Conservation (phyloP, 345 rosid species). For the Euphorbia tirucalli region DNA sequence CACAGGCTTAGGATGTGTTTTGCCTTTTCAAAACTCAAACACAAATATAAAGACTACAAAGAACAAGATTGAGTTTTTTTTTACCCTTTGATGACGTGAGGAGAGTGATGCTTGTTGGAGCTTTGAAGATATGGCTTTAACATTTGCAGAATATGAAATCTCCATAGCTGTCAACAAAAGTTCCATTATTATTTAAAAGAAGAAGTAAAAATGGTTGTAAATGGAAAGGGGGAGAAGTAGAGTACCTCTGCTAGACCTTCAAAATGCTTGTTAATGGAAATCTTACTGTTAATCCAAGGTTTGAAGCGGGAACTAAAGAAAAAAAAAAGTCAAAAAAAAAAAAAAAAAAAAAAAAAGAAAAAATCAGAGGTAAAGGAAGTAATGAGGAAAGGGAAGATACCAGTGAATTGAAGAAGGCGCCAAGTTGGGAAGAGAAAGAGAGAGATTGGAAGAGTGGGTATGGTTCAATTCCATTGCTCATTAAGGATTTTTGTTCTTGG, state of each 20-base stretch:
- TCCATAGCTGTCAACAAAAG: slow-evolving; percentile 29
- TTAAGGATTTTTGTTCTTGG: not conserved
- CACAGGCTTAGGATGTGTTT: too few relatives aligned
- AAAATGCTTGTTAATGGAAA: slow-evolving; percentile 17
- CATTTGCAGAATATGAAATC: slow-evolving; percentile 26
- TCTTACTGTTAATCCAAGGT: slow-evolving; percentile 7
- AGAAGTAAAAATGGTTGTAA: not conserved
- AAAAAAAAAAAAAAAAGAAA: not conserved
- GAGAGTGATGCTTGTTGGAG: not conserved
- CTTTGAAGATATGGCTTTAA: slow-evolving; percentile 19
- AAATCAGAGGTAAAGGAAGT: not conserved
- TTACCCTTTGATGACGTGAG: slow-evolving; percentile 35
- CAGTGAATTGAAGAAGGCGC: not conserved
- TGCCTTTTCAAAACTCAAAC: not conserved
- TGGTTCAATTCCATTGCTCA: slow-evolving; percentile 29
- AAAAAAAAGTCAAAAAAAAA: not conserved
- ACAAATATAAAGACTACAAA: not conserved
- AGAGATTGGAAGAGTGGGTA: slow-evolving; percentile 15
- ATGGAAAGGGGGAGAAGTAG: not conserved
- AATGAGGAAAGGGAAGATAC: slow-evolving; percentile 6
- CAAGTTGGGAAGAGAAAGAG: slow-evolving; percentile 1
- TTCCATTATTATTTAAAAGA: not conserved
- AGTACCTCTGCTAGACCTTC: slow-evolving; percentile 25
- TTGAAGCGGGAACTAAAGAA: not conserved
- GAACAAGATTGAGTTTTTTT: too few relatives aligned